These are phyloP conservation scores for Fusarium haematococcum DNA, from an alignment of 2,329 filamentous ascomycete species.

Conservation along the genomic window DNA sequence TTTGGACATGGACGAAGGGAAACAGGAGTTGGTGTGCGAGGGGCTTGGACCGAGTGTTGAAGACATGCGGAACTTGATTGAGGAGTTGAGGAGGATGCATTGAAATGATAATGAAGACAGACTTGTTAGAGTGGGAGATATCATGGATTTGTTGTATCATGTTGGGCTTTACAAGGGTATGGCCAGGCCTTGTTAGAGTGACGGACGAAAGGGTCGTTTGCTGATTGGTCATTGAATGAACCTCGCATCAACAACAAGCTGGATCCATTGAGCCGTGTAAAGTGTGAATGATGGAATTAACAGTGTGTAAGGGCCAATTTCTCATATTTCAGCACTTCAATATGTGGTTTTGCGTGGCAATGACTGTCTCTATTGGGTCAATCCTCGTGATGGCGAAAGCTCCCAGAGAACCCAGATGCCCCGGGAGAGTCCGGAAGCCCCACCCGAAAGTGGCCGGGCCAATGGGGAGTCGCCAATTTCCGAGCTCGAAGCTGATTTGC, in stretches of 20 bases:
- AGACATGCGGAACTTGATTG: slow-evolving; percentile 71
- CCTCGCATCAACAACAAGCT: neutral
- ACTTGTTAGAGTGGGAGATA: neutral
- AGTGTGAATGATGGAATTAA: neutral
- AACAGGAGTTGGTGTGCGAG: slow-evolving; percentile 65
- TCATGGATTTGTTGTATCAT: neutral
- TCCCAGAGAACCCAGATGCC: slow-evolving; percentile 33
- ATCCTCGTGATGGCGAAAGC: slow-evolving; percentile 20
- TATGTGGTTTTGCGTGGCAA: neutral
- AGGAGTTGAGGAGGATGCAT: slow-evolving; percentile 72
- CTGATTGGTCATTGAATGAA: slow-evolving; percentile 37
- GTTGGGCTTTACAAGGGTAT: neutral
- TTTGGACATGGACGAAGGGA: slow-evolving; percentile 73
- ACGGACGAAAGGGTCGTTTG: slow-evolving; percentile 41
- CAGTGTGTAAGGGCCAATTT: fast-evolving
- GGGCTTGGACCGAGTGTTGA: slow-evolving; percentile 71
- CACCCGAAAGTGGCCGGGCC: slow-evolving; percentile 47
- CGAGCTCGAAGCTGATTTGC: slow-evolving; percentile 50
- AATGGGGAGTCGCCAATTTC: slow-evolving; percentile 63
- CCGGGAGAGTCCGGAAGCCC: slow-evolving; percentile 49
- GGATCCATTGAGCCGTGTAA: slow-evolving; percentile 23
- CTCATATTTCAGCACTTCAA: neutral
- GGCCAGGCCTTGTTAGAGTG: slow-evolving; percentile 5
- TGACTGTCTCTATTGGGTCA: neutral
- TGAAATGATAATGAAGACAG: slow-evolving; percentile 46